phyloP scores from a whole-genome alignment of 2,329 filamentous ascomycete genomes.

The Cercospora zeina region DNA sequence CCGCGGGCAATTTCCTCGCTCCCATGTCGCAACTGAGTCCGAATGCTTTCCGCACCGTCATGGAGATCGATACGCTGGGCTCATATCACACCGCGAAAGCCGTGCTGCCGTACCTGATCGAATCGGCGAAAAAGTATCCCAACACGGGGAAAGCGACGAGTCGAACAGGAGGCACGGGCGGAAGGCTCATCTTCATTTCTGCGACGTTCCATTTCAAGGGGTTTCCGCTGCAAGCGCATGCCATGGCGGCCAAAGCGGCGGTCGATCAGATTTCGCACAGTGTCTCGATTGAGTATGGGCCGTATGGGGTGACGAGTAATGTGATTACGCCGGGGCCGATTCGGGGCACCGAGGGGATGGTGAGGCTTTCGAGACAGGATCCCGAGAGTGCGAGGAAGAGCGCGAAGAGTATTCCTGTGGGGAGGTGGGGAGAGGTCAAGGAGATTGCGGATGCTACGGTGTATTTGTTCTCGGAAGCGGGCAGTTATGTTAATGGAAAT shows the following conservation, averaged over 20 bases:
- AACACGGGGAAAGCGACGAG: constrained; percentile 55
- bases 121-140: constrained; percentile 66
- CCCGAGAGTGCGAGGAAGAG: constrained; percentile 37
- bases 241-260: constrained; percentile 86
- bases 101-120: constrained; percentile 75
- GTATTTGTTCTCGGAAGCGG: constrained; percentile 82
- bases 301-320: constrained; percentile 81
- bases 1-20: constrained; percentile 92
- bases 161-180: constrained; percentile 56
- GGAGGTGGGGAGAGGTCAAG: constrained; percentile 74
- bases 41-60: constrained; percentile 92
- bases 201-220: constrained; percentile 91
- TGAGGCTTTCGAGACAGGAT: constrained; percentile 43
- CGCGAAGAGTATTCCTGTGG: constrained; percentile 62
- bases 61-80: constrained; percentile 93
- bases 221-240: constrained; percentile 81
- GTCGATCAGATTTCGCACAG: constrained; percentile 81
- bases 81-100: constrained; percentile 95
- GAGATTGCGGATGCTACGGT: constrained; percentile 93
- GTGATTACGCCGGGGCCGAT: constrained; percentile 88
- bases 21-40: constrained; percentile 76
- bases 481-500: constrained; percentile 82
- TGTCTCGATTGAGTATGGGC: constrained; percentile 85
- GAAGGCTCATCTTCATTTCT: constrained; percentile 85
- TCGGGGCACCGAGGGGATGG: constrained; percentile 69